These are phyloP conservation scores for Coniochaeta hoffmannii DNA, from an alignment of 2,329 filamentous ascomycete genomes.

Conservation along the genomic window DNA sequence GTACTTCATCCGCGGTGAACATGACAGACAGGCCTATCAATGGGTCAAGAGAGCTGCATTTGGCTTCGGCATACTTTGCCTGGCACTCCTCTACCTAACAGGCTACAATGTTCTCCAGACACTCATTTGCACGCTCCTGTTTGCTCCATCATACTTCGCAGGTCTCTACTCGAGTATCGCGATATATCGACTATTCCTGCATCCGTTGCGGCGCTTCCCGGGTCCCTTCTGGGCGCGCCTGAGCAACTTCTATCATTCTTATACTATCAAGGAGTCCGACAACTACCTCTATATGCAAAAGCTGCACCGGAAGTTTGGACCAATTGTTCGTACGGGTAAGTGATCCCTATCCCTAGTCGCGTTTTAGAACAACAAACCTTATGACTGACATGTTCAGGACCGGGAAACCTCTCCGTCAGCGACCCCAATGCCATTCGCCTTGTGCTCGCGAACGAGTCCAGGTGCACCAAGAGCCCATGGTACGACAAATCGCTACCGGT, in stretches of 20 bases:
- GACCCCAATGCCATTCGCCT: constrained; percentile 3
- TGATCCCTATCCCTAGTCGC: no score
- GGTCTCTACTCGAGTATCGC: neutral
- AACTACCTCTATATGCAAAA: no score
- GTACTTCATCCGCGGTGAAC: no score
- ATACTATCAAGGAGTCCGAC: neutral
- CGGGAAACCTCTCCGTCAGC: constrained; percentile 1
- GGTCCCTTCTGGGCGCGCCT: constrained; percentile 4
- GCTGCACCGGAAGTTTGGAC: neutral
- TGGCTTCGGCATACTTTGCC: no score
- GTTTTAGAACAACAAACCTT: no score
- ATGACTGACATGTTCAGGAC: neutral
- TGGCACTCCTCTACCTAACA: no score
- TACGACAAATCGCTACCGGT: constrained; percentile 4
- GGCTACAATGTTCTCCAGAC: no score
- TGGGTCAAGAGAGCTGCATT: no score
- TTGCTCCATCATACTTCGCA: no score
- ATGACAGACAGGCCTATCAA: no score
- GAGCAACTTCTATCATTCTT: constrained; percentile 1
- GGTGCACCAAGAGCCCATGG: constrained; percentile 3
- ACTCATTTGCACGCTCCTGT: no score
- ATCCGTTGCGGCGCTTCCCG: constrained; percentile 2
- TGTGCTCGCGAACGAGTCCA: constrained; percentile 1
- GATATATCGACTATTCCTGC: constrained; percentile 3
- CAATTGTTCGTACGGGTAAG: neutral